phyloP scores from a whole-genome alignment of 306 rosid genomes.

The Sphenostylis stenocarpa region DNA sequence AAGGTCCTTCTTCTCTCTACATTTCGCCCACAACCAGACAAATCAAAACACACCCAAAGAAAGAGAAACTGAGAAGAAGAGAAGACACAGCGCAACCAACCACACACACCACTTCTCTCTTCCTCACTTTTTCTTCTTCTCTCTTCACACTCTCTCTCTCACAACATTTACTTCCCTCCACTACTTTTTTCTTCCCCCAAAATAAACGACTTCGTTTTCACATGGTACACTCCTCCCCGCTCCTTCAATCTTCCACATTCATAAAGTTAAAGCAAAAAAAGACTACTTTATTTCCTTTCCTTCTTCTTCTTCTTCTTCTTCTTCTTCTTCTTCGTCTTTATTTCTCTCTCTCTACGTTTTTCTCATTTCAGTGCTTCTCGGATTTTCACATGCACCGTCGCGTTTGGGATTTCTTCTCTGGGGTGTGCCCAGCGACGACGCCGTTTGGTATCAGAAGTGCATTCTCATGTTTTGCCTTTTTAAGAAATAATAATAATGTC shows the following conservation, averaged over 20 bases:
- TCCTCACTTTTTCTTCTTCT: neutral
- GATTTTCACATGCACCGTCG: slow-evolving; percentile 14
- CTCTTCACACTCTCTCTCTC: neutral
- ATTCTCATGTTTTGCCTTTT: neutral
- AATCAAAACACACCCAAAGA: neutral
- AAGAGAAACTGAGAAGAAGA: neutral
- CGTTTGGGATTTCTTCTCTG: neutral
- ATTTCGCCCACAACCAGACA: slow-evolving; percentile 46
- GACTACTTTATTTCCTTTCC: neutral
- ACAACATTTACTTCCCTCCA: too few species aligned
- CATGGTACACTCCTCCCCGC: neutral
- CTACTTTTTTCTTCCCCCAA: too few species aligned
- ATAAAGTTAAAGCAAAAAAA: neutral
- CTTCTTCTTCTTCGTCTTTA: neutral
- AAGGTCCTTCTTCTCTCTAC: slow-evolving; percentile 36
- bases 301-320: neutral
- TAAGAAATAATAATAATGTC: neutral
- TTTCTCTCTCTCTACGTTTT: neutral
- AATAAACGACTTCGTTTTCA: too few species aligned
- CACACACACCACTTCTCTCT: neutral
- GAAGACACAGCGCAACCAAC: neutral
- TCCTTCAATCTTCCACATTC: neutral
- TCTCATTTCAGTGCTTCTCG: neutral
- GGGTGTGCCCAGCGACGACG: neutral
- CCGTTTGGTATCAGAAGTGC: neutral